phyloP scores from a whole-genome alignment of 1,139 yeast species.

The Saccharomyces hybrid region DNA sequence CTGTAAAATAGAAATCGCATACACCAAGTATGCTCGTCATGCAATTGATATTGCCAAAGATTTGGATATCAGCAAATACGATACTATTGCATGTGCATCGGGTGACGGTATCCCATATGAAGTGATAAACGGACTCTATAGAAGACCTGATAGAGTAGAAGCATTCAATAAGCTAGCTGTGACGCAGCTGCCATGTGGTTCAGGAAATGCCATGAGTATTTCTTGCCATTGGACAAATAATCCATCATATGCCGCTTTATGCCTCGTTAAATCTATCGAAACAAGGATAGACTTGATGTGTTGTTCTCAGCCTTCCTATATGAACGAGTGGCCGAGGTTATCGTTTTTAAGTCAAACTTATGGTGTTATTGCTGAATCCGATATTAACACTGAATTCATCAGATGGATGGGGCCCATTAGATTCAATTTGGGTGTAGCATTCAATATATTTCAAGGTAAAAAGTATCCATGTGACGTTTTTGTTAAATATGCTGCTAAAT shows the following conservation, averaged over 20 bases:
- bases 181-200: slow-evolving; percentile 89
- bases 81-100: slow-evolving; percentile 80
- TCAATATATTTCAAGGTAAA: slow-evolving; percentile 49
- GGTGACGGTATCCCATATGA: slow-evolving; percentile 98
- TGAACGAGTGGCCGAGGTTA: slow-evolving; percentile 36
- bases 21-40: slow-evolving; percentile 64
- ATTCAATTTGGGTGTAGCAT: slow-evolving; percentile 73
- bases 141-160: slow-evolving; percentile 48
- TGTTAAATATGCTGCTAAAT: slow-evolving; percentile 55
- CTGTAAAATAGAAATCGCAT: slow-evolving; percentile 46
- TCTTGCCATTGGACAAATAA: slow-evolving; percentile 71
- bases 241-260: slow-evolving; percentile 61
- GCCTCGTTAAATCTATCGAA: slow-evolving; percentile 60
- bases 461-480: slow-evolving; percentile 76
- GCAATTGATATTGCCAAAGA: slow-evolving; percentile 63
- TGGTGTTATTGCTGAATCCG: slow-evolving; percentile 90
- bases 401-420: slow-evolving; percentile 84
- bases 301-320: slow-evolving; percentile 47
- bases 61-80: slow-evolving; percentile 51
- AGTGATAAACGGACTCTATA: slow-evolving; percentile 75
- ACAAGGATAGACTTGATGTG: slow-evolving; percentile 78
- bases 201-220: slow-evolving; percentile 85
- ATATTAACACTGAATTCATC: slow-evolving; percentile 83
- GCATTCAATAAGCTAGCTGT: slow-evolving; percentile 64
- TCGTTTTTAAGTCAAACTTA: slow-evolving; percentile 82